These are phyloP conservation scores for Elaeagnus macrophylla DNA, from an alignment of 306 rosid species.

Conservation along the genomic window DNA sequence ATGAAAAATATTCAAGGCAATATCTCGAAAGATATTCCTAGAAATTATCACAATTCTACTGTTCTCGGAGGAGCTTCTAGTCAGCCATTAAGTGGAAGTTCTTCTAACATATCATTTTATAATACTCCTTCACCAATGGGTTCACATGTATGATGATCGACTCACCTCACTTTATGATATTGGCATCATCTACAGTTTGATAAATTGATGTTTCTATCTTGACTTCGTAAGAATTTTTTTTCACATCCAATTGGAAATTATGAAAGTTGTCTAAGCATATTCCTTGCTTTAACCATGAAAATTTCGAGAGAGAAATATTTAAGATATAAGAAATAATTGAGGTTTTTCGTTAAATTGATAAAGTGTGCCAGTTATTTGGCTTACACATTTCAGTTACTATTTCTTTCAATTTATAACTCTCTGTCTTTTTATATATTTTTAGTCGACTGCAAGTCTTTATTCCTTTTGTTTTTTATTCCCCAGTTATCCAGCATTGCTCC, in stretches of 20 bases:
- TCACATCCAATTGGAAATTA: no score
- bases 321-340: no score
- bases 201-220: no score
- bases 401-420: no score
- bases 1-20: constrained; percentile 56
- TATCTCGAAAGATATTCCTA: constrained; percentile 59
- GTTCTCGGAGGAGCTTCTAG: constrained; percentile 50
- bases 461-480: constrained; percentile 27
- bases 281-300: no score
- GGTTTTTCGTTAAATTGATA: no score
- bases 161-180: neutral
- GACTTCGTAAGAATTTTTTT: no score
- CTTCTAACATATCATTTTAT: constrained; percentile 63
- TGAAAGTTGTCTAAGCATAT: no score
- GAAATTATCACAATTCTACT: constrained; percentile 55
- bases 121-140: constrained; percentile 88
- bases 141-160: constrained; percentile 45
- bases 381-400: no score
- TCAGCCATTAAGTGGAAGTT: constrained; percentile 45
- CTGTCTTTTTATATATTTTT: neutral
- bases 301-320: no score
- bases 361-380: no score
- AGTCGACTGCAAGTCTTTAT: neutral
- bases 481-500: constrained; percentile 85
- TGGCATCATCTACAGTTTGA: neutral